Conservation (phyloP, 2,329 filamentous ascomycete species). For the Ophiocordyceps unilateralis region DNA sequence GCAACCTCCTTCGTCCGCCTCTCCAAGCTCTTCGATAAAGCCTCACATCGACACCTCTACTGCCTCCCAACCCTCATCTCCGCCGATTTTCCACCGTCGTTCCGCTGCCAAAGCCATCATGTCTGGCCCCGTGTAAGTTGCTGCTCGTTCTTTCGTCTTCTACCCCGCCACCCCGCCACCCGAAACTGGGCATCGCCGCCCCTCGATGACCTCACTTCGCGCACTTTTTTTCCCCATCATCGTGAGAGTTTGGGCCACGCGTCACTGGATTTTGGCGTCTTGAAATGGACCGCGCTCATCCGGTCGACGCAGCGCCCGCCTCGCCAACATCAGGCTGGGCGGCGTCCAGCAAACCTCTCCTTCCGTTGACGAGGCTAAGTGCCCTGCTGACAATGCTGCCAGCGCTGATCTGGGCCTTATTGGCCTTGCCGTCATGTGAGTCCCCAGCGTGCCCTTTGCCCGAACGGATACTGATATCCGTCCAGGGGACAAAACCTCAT, state of each 20-base stretch:
- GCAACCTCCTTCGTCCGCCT: background rate
- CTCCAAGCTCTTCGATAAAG: background rate
- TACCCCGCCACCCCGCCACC: constrained; percentile 19
- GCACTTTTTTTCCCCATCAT: constrained; percentile 9
- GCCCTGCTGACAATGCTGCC: constrained; percentile 38
- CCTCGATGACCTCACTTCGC: constrained; percentile 17
- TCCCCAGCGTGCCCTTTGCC: constrained; percentile 8
- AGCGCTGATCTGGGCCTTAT: constrained; percentile 86
- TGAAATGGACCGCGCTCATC: constrained; percentile 15
- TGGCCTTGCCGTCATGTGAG: constrained; percentile 77
- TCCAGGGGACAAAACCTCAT: constrained; percentile 67
- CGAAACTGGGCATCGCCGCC: constrained; percentile 2
- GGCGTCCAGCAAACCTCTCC: constrained; percentile 25
- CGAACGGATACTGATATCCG: background rate
- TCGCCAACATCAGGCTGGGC: constrained; percentile 57
- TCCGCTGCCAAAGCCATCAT: constrained; percentile 23
- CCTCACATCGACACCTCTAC: background rate
- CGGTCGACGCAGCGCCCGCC: constrained; percentile 44
- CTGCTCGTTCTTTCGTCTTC: constrained; percentile 2
- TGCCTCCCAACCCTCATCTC: background rate
- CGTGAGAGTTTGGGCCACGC: constrained; percentile 1
- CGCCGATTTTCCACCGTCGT: no score
- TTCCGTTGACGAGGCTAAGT: constrained; percentile 13
- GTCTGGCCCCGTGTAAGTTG: constrained; percentile 52
- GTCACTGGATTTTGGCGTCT: background rate